These are phyloP conservation scores for Aspergillus niger DNA, from an alignment of 2,329 filamentous ascomycete genomes.

Conservation along the genomic window DNA sequence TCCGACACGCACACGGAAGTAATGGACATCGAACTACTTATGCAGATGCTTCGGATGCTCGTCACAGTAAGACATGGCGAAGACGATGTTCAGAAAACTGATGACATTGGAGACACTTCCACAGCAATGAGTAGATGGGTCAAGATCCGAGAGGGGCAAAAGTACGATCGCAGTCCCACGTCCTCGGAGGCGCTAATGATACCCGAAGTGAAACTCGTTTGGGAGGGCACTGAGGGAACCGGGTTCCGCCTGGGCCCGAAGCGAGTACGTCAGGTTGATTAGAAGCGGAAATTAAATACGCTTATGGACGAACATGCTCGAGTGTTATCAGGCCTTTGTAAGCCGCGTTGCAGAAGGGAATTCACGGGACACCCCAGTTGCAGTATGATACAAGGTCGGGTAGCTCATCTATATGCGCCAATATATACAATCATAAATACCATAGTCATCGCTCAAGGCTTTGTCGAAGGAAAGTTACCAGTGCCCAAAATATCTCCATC, in stretches of 20 bases:
- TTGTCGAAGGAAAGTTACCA: slow-evolving; percentile 13
- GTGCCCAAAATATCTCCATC: slow-evolving; percentile 32
- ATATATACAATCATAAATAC: background rate
- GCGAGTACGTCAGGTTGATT: background rate
- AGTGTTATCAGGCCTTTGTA: too few species aligned
- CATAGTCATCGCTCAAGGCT: background rate
- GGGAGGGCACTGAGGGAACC: background rate
- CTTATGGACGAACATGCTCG: too few species aligned
- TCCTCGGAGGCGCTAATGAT: background rate
- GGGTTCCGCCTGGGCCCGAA: background rate
- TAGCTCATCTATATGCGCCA: background rate
- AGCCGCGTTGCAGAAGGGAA: too few species aligned
- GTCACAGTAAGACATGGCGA: background rate
- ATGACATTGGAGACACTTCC: background rate
- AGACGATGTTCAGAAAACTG: background rate
- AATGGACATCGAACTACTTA: background rate
- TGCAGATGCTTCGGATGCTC: background rate
- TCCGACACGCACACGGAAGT: background rate
- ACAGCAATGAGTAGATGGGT: background rate
- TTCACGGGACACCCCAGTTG: background rate
- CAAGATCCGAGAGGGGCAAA: background rate
- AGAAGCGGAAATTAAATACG: background rate
- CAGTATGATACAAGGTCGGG: background rate
- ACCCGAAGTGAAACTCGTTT: background rate
- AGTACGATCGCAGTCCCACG: background rate